phyloP scores from a whole-genome alignment of 2,329 filamentous ascomycete species.

The Penicillium brevicompactum region DNA sequence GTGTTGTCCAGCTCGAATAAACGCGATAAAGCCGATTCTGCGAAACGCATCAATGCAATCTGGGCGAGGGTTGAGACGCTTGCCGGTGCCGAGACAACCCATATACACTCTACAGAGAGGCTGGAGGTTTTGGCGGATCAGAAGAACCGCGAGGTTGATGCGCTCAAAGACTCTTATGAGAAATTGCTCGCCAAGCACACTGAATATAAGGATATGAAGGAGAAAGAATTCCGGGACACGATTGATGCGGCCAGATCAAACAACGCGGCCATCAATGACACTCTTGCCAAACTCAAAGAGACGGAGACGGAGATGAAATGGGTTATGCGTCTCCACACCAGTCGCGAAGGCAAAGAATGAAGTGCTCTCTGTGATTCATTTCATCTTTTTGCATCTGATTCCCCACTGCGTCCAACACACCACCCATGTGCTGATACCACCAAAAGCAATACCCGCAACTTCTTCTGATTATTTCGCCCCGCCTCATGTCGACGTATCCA shows the following conservation, averaged over 20 bases:
- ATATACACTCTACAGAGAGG: conserved; percentile 40
- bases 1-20: conserved; percentile 43
- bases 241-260: conserved; percentile 33
- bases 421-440: not conserved
- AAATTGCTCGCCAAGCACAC: conserved; percentile 43
- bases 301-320: conserved; percentile 51
- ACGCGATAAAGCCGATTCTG: conserved; percentile 45
- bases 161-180: conserved; percentile 43
- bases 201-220: conserved; percentile 45
- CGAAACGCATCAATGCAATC: conserved; percentile 41
- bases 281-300: conserved; percentile 44
- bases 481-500: not conserved
- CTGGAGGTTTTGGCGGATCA: conserved; percentile 50
- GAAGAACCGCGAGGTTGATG: conserved; percentile 47
- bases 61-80: conserved; percentile 37
- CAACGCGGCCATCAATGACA: conserved; percentile 37
- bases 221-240: conserved; percentile 40
- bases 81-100: conserved; percentile 38
- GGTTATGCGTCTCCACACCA: conserved; percentile 47
- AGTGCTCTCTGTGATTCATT: not conserved
- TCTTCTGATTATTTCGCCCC: not conserved
- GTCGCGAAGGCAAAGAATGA: conserved; percentile 25
- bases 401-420: too few species aligned
- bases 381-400: too few species aligned
- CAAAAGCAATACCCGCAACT: not conserved